A percentile compares a stretch with the other conserved stretches of the same genome.
phyloP scores from a whole-genome alignment of 805 yeast genomes.

The Yarrowia keelungensis region DNA sequence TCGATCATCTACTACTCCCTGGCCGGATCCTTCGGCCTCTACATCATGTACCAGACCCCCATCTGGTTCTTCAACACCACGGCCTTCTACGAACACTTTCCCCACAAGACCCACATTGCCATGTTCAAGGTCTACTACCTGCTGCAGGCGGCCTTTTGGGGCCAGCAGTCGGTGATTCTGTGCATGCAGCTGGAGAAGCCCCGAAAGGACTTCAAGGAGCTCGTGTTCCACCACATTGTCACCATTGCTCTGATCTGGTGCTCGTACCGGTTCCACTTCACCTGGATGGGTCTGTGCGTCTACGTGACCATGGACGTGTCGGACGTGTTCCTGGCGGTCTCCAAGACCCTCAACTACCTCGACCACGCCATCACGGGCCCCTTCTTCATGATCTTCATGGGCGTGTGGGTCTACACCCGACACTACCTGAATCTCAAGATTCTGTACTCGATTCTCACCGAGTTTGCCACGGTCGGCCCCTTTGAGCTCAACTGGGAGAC shows the following conservation, averaged over 20 bases:
- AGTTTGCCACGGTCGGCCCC: slow-evolving; percentile 84
- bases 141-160: slow-evolving; percentile 96
- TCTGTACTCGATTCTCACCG: slow-evolving; percentile 66
- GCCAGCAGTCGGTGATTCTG: slow-evolving; percentile 89
- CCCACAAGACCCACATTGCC: slow-evolving; percentile 76
- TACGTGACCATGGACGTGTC: slow-evolving; percentile 96
- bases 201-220: slow-evolving; percentile 89
- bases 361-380: slow-evolving; percentile 69
- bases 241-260: slow-evolving; percentile 86
- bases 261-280: slow-evolving; percentile 92
- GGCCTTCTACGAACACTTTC: slow-evolving; percentile 79
- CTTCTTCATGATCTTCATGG: slow-evolving; percentile 70
- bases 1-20: slow-evolving; percentile 79
- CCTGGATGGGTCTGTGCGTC: slow-evolving; percentile 91
- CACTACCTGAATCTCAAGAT: slow-evolving; percentile 83
- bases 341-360: slow-evolving; percentile 87
- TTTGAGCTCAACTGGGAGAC: slow-evolving; percentile 81
- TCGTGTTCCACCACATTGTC: slow-evolving; percentile 90
- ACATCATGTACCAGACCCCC: slow-evolving; percentile 83
- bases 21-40: slow-evolving; percentile 86
- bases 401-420: slow-evolving; percentile 85
- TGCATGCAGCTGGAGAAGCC: slow-evolving; percentile 90
- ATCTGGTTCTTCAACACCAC: slow-evolving; percentile 89
- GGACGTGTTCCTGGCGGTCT: slow-evolving; percentile 82
- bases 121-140: slow-evolving; percentile 82